Conservation (phyloP, 305 asterid genomes). For the Fraxinus dipetala region DNA sequence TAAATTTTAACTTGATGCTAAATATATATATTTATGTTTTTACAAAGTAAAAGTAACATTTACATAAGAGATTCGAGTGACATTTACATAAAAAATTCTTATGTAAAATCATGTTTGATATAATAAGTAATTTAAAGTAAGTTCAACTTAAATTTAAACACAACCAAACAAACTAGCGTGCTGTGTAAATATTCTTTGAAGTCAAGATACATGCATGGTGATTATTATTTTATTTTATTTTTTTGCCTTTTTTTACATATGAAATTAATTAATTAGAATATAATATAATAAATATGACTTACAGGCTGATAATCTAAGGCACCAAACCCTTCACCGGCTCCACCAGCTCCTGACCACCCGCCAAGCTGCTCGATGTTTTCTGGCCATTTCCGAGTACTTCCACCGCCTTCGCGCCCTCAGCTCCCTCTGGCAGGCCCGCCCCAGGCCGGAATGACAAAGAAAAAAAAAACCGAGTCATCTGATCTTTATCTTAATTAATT, state of each 20-base stretch:
- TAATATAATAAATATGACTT: background rate
- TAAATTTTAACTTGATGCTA: background rate
- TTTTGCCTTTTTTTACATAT: too few relatives aligned
- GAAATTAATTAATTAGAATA: background rate
- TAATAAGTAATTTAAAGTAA: background rate
- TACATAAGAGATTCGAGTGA: background rate
- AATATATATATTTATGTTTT: background rate
- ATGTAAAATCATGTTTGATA: background rate
- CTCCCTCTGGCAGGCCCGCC: conserved; percentile 70
- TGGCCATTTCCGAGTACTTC: conserved; percentile 66
- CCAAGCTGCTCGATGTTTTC: conserved; percentile 60
- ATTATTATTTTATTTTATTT: background rate
- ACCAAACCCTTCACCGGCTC: conserved; percentile 57
- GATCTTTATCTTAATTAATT: background rate
- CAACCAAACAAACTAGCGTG: background rate
- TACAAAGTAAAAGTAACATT: background rate
- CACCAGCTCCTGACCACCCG: conserved; percentile 57
- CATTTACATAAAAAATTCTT: background rate
- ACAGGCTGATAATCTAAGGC: conserved; percentile 74
- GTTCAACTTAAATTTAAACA: background rate
- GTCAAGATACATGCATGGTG: background rate
- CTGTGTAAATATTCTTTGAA: background rate
- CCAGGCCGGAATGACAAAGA: conserved; percentile 38
- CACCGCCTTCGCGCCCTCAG: conserved; percentile 83
- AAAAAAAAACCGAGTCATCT: background rate